A percentile compares a stretch with the other conserved stretches of the same genome.
Evolutionary conservation across 352 stramenopile species (phyloP).

Genomic region (Globisporangium middletonii): DNA sequence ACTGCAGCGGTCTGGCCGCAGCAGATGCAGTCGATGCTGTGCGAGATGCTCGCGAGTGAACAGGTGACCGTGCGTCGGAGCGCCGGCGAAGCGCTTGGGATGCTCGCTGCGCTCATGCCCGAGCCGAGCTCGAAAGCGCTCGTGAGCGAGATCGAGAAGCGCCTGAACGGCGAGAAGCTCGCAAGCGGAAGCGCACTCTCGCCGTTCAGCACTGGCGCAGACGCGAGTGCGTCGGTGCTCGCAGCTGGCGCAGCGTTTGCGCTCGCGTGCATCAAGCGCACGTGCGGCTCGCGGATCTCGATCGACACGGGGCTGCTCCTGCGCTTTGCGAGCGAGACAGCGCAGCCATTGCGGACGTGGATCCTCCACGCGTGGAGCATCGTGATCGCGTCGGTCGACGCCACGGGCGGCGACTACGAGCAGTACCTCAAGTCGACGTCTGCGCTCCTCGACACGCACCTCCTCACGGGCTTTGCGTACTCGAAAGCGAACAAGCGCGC

Average conservation of each 20-base stretch:
- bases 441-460: conserved; percentile 65
- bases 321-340: conserved; percentile 52
- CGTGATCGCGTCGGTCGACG: conserved; percentile 71
- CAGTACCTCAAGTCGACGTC: conserved; percentile 75
- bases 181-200: too few species aligned
- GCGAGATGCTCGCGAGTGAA: conserved; percentile 69
- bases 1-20: conserved; percentile 40
- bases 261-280: conserved; percentile 73
- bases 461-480: conserved; percentile 70
- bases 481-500: conserved; percentile 59
- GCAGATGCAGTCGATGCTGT: conserved; percentile 79
- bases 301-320: conserved; percentile 78
- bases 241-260: conserved; percentile 66
- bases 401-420: conserved; percentile 73
- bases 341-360: conserved; percentile 77
- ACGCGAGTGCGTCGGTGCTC: conserved; percentile 39
- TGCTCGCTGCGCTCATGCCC: conserved; percentile 40
- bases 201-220: conserved; percentile 21
- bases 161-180: conserved; percentile 14
- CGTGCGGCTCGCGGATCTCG: conserved; percentile 66
- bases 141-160: conserved; percentile 70
- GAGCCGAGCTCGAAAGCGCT: conserved; percentile 45
- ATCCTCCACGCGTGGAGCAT: conserved; percentile 82
- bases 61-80: conserved; percentile 57
- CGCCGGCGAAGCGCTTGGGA: conserved; percentile 68